Evolutionary conservation across 2,329 filamentous ascomycete species (phyloP), one percentile per base, ranked within the genome.

Genomic region (Pseudofabraea citricarpa): DNA sequence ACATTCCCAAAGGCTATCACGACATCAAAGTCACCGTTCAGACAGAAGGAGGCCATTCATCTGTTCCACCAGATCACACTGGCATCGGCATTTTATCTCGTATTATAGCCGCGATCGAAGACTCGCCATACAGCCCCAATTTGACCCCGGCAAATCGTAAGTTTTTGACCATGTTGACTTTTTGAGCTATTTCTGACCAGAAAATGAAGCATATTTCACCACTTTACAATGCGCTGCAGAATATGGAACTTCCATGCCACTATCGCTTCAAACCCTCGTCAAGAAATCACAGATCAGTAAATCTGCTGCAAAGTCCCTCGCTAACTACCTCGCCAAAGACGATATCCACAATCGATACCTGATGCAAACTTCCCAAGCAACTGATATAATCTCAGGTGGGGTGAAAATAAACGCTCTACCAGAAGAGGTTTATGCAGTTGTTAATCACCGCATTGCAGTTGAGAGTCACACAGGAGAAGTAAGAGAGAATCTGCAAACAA

Each of bases 41-140:
- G 7, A 70, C 78, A 3, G 68, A 69, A 2, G 81, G 81, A 13
- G 81, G 81, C 0, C 81, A 84, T 57, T 79, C 74, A 40, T 82
- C 75, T 4, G 61, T 69, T 1, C 77, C 80, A 27, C 75, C 75
- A 15, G 71, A 77, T 2, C 81, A 87, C 60, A 87, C 82, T 0
- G 81, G 80, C 10, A 86, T 88, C 43, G 84, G 83, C 6, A 81
- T 87, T 47, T 69, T 83, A 42, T 71, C 79, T 7, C 80, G 87
- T 56, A 74, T 87, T 32, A 73, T 87, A 47, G 72, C 74, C 16
- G 64, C 71, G n/a, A 75, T 87, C 3, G 83, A 87, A 55, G 62
- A 68, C 2, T 64, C 76, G 27, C 70, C 77, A 0, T 84, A 78
- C 58, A 60, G 68, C 6, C 75, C 79, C 3, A 63, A 63, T 24